phyloP scores from a whole-genome alignment of 2,329 filamentous ascomycete genomes.

The Pezizomycotina sp. region DNA sequence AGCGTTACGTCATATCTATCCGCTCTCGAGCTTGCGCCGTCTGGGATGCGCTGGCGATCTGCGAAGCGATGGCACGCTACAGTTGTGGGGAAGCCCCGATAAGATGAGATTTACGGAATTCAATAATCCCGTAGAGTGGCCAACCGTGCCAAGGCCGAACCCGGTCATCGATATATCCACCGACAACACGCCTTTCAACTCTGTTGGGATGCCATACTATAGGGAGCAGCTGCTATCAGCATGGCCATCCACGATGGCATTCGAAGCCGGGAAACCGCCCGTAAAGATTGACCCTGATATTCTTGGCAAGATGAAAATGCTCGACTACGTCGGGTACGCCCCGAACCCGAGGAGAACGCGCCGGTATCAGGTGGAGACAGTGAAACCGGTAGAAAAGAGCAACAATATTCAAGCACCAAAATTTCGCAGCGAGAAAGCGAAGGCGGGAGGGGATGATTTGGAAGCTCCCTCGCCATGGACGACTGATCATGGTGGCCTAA shows the following conservation, averaged over 20 bases:
- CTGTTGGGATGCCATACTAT: slow-evolving; percentile 85
- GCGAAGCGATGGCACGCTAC: slow-evolving; percentile 64
- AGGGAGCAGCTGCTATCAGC: slow-evolving; percentile 71
- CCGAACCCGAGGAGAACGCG: slow-evolving; percentile 55
- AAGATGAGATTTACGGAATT: slow-evolving; percentile 80
- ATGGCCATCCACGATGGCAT: slow-evolving; percentile 71
- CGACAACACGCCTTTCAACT: slow-evolving; percentile 61
- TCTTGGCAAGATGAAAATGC: slow-evolving; percentile 47
- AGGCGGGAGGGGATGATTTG: slow-evolving; percentile 34
- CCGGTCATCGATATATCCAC: slow-evolving; percentile 53
- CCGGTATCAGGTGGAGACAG: slow-evolving; percentile 72
- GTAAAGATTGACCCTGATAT: slow-evolving; percentile 61
- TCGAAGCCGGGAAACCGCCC: slow-evolving; percentile 62
- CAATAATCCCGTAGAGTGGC: slow-evolving; percentile 59
- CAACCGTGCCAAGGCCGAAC: slow-evolving; percentile 45
- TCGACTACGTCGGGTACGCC: slow-evolving; percentile 64
- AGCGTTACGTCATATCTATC: slow-evolving; percentile 59
- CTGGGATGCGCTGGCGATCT: slow-evolving; percentile 72
- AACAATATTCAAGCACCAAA: slow-evolving; percentile 59
- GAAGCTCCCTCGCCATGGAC: slow-evolving; percentile 48
- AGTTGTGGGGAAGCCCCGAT: slow-evolving; percentile 72
- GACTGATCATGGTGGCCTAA: slow-evolving; percentile 40
- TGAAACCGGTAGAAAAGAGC: slow-evolving; percentile 44
- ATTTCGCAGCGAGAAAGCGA: slow-evolving; percentile 84
- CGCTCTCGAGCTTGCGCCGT: slow-evolving; percentile 71